Base-by-base conservation (phyloP, 129 eudicot species). In the Erigeron canadensis region DNA sequence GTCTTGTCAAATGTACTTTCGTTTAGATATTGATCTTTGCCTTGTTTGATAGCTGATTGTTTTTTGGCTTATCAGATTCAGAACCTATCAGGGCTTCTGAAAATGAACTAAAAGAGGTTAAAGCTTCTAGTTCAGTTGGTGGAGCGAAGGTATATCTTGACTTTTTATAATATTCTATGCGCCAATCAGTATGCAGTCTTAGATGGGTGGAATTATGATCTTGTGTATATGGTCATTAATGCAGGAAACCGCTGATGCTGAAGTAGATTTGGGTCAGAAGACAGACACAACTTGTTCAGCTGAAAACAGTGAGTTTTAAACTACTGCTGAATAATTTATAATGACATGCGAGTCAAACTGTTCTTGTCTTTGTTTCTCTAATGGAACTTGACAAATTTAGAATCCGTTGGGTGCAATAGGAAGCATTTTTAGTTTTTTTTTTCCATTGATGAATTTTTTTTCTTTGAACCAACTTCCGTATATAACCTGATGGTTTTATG, bases 281-380 rank as follows among this genome's bases (percentile, higher is more conserved):
- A 70, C 67, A 40, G 77, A 55, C 65, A 69, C 42, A 19, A 81
- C 47, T 42, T 58, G 57, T 46, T 17, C 78, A 60, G 76, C 59
- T 34, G 89, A 80, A 68, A 73, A 82, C 67, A 71, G 96, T 89
- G 80, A 84, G 91, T 76, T 58, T 34, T 53, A 53, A 28, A 53
- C 23, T 53, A 53, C 11, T 9, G 4, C 18, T 5, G 58, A 53
- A 53, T 53, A 53, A 53, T 53, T n/a, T 28, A 28, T 28, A 28
- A 28, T 28, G 34, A 28, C 1, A 28, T 28, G 34, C 34, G 34
- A 28, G 34, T 28, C 34, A 28, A 28, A 28, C 34, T 28, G 3
- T 28, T 3, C 34, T 28, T 0, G 3, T 28, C 34, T 28, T 28
- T 28, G 34, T 28, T 28, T 28, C 34, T 28, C 34, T 28, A 28